Percentiles rank a stretch among this genome's conserved stretches.
phyloP scores from a whole-genome alignment of 164 flowering plant genomes.

The Vitis rotundifolia region DNA sequence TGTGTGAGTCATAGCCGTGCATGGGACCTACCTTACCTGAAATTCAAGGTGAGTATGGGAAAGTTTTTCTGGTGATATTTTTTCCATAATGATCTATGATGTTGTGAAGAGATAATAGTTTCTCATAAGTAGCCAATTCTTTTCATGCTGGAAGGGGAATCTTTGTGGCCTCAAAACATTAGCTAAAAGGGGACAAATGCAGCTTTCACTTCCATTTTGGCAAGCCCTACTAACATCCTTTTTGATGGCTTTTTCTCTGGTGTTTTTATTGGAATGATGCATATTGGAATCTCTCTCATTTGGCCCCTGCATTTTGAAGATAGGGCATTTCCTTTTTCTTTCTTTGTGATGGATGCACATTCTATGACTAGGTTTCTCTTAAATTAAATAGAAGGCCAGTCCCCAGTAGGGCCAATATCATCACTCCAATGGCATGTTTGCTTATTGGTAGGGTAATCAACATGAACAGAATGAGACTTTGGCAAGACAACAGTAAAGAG shows the following conservation, averaged over 20 bases:
- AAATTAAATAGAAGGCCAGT: background rate
- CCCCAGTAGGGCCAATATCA: background rate
- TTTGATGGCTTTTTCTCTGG: background rate
- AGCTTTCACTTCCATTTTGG: background rate
- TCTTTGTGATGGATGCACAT: background rate
- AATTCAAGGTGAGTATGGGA: too few species aligned
- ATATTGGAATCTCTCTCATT: background rate
- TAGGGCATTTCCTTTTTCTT: background rate
- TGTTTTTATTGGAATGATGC: background rate
- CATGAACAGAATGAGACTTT: conserved; percentile 14
- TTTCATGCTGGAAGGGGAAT: background rate
- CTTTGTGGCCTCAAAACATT: background rate
- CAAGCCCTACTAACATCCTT: conserved; percentile 1
- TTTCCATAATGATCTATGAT: background rate
- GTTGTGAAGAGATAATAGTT: background rate
- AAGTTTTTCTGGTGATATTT: too few species aligned
- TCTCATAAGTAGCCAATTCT: background rate
- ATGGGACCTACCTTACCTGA: too few species aligned
- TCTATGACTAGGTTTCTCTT: background rate
- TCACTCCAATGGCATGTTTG: conserved; percentile 8
- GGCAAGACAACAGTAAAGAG: conserved; percentile 28
- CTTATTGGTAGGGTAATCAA: conserved; percentile 13
- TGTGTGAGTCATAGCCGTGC: too few species aligned
- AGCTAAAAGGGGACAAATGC: background rate
- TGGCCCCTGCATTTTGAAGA: background rate